Evolutionary conservation across 2,329 filamentous ascomycete species (phyloP).

Genomic region (Colletotrichum lindemuthianum): DNA sequence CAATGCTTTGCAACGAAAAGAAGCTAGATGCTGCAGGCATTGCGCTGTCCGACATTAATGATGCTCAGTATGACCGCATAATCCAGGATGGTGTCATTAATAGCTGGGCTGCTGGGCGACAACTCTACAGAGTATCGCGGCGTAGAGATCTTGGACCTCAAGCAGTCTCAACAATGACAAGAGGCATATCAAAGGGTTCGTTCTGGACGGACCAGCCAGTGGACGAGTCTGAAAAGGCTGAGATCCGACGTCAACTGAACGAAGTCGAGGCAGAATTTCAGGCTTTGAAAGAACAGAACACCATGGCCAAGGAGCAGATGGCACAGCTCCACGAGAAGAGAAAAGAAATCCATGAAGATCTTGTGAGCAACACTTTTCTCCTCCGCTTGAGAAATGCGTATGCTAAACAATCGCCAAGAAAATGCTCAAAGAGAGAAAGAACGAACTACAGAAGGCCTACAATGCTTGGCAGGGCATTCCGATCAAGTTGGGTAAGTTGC

Average conservation of each 20-base stretch:
- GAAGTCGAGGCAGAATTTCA: slow-evolving; percentile 54
- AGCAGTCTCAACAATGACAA: slow-evolving; percentile 76
- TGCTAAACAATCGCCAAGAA: slow-evolving; percentile 49
- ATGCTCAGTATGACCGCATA: slow-evolving; percentile 75
- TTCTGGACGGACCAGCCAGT: slow-evolving; percentile 84
- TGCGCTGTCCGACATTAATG: slow-evolving; percentile 68
- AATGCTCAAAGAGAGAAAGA: slow-evolving; percentile 70
- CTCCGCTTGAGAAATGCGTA: background rate
- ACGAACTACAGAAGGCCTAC: slow-evolving; percentile 71
- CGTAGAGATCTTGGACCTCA: slow-evolving; percentile 83
- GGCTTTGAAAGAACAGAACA: slow-evolving; percentile 54
- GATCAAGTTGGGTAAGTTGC: slow-evolving; percentile 71
- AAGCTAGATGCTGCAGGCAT: slow-evolving; percentile 76
- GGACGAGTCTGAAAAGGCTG: slow-evolving; percentile 71
- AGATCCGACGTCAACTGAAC: slow-evolving; percentile 64
- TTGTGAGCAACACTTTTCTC: slow-evolving; percentile 43
- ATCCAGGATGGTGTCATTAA: slow-evolving; percentile 66
- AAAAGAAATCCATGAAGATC: slow-evolving; percentile 23
- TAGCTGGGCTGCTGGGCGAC: slow-evolving; percentile 75
- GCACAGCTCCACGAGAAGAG: slow-evolving; percentile 41
- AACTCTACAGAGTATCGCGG: slow-evolving; percentile 72
- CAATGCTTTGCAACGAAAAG: slow-evolving; percentile 84
- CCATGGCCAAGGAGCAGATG: slow-evolving; percentile 54
- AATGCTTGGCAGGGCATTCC: slow-evolving; percentile 75
- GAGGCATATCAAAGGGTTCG: slow-evolving; percentile 66